These are phyloP conservation scores for Pyrenophora tritici-repentis DNA, from an alignment of 2,329 filamentous ascomycete species.

Conservation along the genomic window DNA sequence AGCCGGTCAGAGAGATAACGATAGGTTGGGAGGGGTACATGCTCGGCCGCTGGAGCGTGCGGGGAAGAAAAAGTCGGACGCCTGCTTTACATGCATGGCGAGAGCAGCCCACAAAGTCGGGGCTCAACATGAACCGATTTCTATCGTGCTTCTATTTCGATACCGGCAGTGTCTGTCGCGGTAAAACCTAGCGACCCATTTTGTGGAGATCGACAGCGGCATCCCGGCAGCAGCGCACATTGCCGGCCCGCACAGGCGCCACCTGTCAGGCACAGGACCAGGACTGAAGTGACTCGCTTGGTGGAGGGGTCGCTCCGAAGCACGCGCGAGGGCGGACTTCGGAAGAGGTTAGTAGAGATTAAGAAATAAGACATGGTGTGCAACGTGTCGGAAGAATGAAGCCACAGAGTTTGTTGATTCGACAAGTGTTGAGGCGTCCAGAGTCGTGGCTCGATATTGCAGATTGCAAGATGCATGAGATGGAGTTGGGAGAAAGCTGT, in stretches of 20 bases:
- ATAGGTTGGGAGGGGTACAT: background rate
- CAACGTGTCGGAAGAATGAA: conserved; percentile 9
- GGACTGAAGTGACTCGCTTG: conserved; percentile 10
- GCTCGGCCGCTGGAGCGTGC: conserved; percentile 1
- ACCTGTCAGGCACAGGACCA: conserved; percentile 26
- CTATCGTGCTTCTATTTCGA: conserved; percentile 6
- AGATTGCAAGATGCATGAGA: conserved; percentile 3
- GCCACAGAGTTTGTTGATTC: conserved; percentile 9
- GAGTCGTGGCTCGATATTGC: conserved; percentile 8
- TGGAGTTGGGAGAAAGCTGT: background rate
- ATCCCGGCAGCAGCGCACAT: conserved; percentile 15
- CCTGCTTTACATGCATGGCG: background rate
- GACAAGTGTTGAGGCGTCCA: conserved; percentile 3
- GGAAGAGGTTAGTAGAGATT: conserved; percentile 14
- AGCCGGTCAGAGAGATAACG: conserved; percentile 7
- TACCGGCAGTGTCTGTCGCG: background rate
- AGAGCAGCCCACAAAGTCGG: conserved; percentile 1
- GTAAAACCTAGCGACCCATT: conserved; percentile 1
- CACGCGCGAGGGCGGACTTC: conserved; percentile 13
- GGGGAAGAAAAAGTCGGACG: background rate
- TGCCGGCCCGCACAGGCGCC: conserved; percentile 23
- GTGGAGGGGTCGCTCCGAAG: conserved; percentile 15
- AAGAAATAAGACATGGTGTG: conserved; percentile 13
- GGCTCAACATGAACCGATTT: background rate
- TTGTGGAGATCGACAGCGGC: conserved; percentile 21